Evolutionary conservation across 1,284 basidiomycete genomes (phyloP).

Genomic region (Puccinia coronata): DNA sequence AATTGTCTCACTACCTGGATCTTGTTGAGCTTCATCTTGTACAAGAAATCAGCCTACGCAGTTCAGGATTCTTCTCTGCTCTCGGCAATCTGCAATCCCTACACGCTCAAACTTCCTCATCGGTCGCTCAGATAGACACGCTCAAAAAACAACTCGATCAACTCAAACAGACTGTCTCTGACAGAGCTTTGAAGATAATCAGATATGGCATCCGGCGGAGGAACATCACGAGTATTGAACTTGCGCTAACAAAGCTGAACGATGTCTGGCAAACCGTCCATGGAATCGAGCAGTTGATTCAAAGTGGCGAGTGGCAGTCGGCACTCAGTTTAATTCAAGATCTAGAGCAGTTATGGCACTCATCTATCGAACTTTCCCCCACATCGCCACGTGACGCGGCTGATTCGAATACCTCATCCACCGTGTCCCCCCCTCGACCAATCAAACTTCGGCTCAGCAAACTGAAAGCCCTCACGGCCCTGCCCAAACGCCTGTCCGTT

Average conservation of each 20-base stretch:
- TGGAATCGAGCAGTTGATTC: slow-evolving; percentile 73
- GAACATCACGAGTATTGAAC: slow-evolving; percentile 67
- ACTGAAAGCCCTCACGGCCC: slow-evolving; percentile 14
- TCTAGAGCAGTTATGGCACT: slow-evolving; percentile 68
- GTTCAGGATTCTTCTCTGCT: slow-evolving; percentile 93
- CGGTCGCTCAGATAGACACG: slow-evolving; percentile 72
- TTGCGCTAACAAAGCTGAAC: slow-evolving; percentile 64
- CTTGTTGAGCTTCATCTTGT: slow-evolving; percentile 92
- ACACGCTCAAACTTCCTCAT: slow-evolving; percentile 80
- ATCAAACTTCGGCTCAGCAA: slow-evolving; percentile 13
- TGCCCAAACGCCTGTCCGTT: slow-evolving; percentile 11
- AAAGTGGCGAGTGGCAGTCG: slow-evolving; percentile 79
- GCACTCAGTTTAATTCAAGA: slow-evolving; percentile 76
- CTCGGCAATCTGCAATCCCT: slow-evolving; percentile 90
- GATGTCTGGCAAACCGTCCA: slow-evolving; percentile 69
- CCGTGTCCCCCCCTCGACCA: background rate
- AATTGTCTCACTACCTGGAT: slow-evolving; percentile 87
- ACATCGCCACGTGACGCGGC: background rate
- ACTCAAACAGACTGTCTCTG: slow-evolving; percentile 75
- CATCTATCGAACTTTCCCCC: background rate
- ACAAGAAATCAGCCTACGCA: slow-evolving; percentile 84
- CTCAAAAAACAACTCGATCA: slow-evolving; percentile 73
- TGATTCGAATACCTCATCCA: slow-evolving; percentile 21
- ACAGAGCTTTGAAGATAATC: slow-evolving; percentile 74
- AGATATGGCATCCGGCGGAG: slow-evolving; percentile 68